A percentile compares a stretch with the other conserved stretches of the same genome.
These are phyloP conservation scores for Fomitopsis pinicola DNA, from an alignment of 1,284 basidiomycete species.

Conservation along the genomic window DNA sequence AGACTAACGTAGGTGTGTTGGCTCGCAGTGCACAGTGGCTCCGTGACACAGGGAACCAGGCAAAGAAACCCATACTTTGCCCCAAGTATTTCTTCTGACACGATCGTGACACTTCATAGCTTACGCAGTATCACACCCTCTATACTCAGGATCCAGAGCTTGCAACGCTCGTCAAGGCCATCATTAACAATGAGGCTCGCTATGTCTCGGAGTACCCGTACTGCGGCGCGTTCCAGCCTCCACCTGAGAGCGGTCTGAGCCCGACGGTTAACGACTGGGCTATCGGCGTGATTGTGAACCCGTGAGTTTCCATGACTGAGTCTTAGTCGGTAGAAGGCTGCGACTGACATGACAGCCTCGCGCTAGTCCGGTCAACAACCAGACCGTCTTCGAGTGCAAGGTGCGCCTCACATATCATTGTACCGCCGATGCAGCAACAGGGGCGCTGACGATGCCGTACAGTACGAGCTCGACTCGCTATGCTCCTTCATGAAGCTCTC, in stretches of 20 bases:
- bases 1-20: neutral
- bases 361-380: constrained; percentile 57
- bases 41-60: constrained; percentile 75
- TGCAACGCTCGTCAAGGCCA: constrained; percentile 62
- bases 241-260: constrained; percentile 61
- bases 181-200: constrained; percentile 74
- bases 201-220: constrained; percentile 73
- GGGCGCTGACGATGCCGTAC: neutral
- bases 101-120: constrained; percentile 31
- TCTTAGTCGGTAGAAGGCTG: no score
- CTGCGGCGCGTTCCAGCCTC: constrained; percentile 74
- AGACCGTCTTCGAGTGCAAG: constrained; percentile 77
- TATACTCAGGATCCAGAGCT: constrained; percentile 53
- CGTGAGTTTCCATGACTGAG: constrained; percentile 38
- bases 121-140: constrained; percentile 62
- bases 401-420: constrained; percentile 27
- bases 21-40: constrained; percentile 59
- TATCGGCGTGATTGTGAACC: constrained; percentile 62
- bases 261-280: constrained; percentile 65
- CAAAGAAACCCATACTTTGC: constrained; percentile 13
- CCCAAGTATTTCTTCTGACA: neutral
- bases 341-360: neutral
- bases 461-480: constrained; percentile 76
- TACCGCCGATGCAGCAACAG: no score
- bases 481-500: constrained; percentile 77